Base-by-base conservation (phyloP, 2,329 filamentous ascomycete species). In the Neurospora sp. region DNA sequence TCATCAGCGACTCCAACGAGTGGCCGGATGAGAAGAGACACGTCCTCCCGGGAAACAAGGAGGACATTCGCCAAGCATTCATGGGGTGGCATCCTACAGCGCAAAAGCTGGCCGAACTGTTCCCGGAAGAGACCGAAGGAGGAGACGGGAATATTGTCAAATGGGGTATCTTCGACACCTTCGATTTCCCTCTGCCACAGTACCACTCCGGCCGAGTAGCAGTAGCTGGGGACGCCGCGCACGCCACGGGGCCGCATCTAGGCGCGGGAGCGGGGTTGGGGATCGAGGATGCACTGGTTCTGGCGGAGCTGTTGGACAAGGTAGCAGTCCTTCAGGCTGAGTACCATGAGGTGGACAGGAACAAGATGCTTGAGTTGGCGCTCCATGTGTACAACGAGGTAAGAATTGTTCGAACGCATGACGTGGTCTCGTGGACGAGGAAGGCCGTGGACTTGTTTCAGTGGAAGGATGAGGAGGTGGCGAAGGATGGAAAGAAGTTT, bases 211-310 rank as follows among this genome's bases (percentile, higher is more conserved):
- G 80, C 0, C 77, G 78, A 2, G 77, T 86, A 0, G 83, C 83
- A 67, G 73, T 88, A 6, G 79, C 86, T 0, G 86, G 86, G 2
- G 86, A 89, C 72, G 85, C 86, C 2, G 87, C 87, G 7, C 87
- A 89, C 71, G 85, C 86, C 0, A 79, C 81, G 0, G 85, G 84
- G 0, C 86, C 86, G 3, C 86, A 88, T 75, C 81, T 85, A 7
- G 86, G 86, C 2, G 82, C 85, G 0, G 86, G 87, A 2, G 86
- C 85, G 0, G 85, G 86, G 1, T 82, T 85, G 76, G 86, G 85
- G 10, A 81, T 88, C 66, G 86, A 89, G 76, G 86, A 88, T 73
- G 82, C 82, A 4, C 78, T 85, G 42, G 76, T 83, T 1, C 77
- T 87, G 67, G 78, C 79, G 8, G 76, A 76, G 23, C 67, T 84